Evolutionary conservation across 73 alveolate genomes (phyloP), one percentile per base, ranked within the genome.

Genomic region (Paramecium bursaria): DNA sequence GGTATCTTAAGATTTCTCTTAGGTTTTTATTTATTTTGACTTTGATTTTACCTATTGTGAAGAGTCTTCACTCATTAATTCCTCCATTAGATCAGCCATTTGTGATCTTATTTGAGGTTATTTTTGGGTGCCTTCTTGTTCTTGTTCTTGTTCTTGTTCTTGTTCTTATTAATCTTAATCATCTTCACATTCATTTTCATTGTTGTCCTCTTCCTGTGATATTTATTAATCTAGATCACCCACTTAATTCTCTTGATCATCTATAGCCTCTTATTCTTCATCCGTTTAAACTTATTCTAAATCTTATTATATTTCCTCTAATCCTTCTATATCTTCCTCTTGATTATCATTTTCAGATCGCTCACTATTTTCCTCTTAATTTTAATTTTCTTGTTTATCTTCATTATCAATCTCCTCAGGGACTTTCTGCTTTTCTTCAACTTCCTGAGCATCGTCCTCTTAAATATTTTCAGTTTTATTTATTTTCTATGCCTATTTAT

Each of bases 151-250:
- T 67, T 67, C 1, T 2, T 67, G 23, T 35, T 67, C 82, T 25
- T 39, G 44, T 17, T 67, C 82, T 42, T 39, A 19, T 67, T 35
- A 39, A 11, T 67, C 21, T 35, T 67, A 2, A 42, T 39, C 44
- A 17, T 67, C 82, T 11, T 67, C 44, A 10, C 19, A 21, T 21
- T 67, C 55, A 2, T 39, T 14, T 42, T 67, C 82, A 35, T 47
- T 19, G 19, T 67, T 57, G 11, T 39, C 11, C 5, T 39, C 11
- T 39, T 39, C 49, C 49, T 39, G 14, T 39, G 5, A 7, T 67
- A 39, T 21, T 35, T 15, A 19, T 39, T 67, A 67, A 39, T 19
- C 46, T 42, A 39, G 60, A 31, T 35, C 55, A 13, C 30, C 75
- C 9, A 27, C 15, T 7, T 11, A 10, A 25, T 11, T 11, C 11